These are phyloP conservation scores for Candida loeiensis DNA, from an alignment of 805 yeast species.

Conservation along the genomic window DNA sequence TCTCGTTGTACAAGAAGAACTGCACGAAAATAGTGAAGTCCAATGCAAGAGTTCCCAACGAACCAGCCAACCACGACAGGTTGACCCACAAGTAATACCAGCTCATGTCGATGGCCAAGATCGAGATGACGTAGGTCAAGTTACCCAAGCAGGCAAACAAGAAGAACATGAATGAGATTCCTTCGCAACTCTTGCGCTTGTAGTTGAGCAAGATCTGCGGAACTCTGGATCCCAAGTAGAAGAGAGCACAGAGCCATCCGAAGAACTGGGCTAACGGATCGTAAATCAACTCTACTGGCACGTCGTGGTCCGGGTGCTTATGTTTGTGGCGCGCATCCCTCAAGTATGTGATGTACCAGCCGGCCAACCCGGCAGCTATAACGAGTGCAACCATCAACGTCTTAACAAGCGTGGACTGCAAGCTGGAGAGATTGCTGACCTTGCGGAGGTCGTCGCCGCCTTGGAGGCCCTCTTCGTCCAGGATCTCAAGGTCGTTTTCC, in stretches of 20 bases:
- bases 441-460: conserved; percentile 9
- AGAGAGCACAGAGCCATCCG: conserved; percentile 75
- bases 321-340: conserved; percentile 36
- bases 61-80: conserved; percentile 90
- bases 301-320: conserved; percentile 27
- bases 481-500: conserved; percentile 16
- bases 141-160: conserved; percentile 94
- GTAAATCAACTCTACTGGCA: conserved; percentile 50
- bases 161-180: conserved; percentile 89
- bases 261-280: conserved; percentile 81
- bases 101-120: conserved; percentile 70
- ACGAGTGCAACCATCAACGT: conserved; percentile 62
- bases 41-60: conserved; percentile 78
- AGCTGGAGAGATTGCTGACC: conserved; percentile 15
- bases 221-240: conserved; percentile 82
- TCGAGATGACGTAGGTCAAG: conserved; percentile 83
- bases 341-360: conserved; percentile 73
- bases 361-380: conserved; percentile 74
- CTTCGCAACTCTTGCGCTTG: conserved; percentile 88
- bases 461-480: conserved; percentile 21
- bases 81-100: conserved; percentile 71
- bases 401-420: conserved; percentile 24
- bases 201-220: conserved; percentile 89
- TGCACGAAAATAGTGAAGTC: conserved; percentile 84
- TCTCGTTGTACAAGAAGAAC: conserved; percentile 70